These are phyloP conservation scores for Hordeum pubiflorum DNA, from an alignment of 202 grass and related monocot species.

Conservation along the genomic window DNA sequence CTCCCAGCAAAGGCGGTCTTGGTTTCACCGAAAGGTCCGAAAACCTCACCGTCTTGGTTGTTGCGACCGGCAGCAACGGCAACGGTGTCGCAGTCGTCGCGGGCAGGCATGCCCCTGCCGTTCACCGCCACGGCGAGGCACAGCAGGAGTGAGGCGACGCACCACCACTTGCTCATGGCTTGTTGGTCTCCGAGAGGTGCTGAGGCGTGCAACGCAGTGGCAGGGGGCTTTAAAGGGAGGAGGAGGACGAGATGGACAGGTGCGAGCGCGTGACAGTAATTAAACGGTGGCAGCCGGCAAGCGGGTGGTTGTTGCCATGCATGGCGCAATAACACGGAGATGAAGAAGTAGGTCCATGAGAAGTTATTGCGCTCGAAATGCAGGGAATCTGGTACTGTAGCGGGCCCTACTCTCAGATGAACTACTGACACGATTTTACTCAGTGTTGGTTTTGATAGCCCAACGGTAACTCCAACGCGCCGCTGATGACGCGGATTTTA, in stretches of 20 bases:
- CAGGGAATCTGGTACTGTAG: too few species aligned
- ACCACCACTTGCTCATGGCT: constrained; percentile 12
- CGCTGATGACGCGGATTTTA: too few species aligned
- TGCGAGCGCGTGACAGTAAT: background rate
- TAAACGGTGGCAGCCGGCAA: background rate
- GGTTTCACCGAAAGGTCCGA: background rate
- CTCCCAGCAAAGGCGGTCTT: constrained; percentile 20
- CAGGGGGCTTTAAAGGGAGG: background rate
- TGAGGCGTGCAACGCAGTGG: background rate
- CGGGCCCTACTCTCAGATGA: too few species aligned
- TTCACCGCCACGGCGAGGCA: constrained; percentile 18
- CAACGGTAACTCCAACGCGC: too few species aligned
- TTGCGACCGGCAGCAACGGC: background rate
- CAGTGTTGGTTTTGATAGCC: too few species aligned
- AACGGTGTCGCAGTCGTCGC: background rate
- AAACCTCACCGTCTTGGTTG: too few species aligned
- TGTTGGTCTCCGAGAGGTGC: background rate
- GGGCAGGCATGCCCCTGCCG: background rate
- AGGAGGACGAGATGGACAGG: background rate
- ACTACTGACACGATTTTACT: too few species aligned
- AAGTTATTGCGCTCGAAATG: constrained; percentile 5
- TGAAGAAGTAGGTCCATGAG: background rate
- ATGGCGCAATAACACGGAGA: constrained; percentile 12
- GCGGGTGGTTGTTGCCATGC: background rate
- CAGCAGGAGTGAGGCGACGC: constrained; percentile 12